Percentiles rank a stretch among this genome's conserved stretches.
These are phyloP conservation scores for Ilyonectria robusta DNA, from an alignment of 2,329 filamentous ascomycete species.

Conservation along the genomic window DNA sequence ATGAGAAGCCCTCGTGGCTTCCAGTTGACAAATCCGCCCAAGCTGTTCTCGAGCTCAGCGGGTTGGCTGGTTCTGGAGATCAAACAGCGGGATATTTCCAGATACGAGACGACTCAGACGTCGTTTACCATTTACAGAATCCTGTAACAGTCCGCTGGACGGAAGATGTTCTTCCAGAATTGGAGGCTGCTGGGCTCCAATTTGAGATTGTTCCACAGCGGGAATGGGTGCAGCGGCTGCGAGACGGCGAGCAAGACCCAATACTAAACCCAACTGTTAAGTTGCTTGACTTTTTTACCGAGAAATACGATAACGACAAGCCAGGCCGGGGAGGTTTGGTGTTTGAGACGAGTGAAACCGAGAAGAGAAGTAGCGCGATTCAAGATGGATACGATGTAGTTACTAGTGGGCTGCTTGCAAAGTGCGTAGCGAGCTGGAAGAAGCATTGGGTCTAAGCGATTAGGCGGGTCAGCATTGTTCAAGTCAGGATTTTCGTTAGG, in stretches of 20 bases:
- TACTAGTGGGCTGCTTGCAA: slow-evolving; percentile 15
- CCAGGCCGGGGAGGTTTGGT: slow-evolving; percentile 13
- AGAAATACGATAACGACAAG: slow-evolving; percentile 64
- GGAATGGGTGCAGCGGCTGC: slow-evolving; percentile 62
- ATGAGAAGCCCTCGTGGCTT: slow-evolving; percentile 57
- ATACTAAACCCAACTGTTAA: slow-evolving; percentile 65
- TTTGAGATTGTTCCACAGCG: slow-evolving; percentile 59
- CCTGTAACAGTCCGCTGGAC: slow-evolving; percentile 65
- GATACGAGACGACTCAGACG: slow-evolving; percentile 34
- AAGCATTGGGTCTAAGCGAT: slow-evolving; percentile 1
- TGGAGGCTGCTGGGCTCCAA: slow-evolving; percentile 60
- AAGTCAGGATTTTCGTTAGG: neutral
- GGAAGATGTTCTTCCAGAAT: slow-evolving; percentile 64
- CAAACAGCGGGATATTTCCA: slow-evolving; percentile 29
- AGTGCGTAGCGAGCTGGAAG: slow-evolving; percentile 20
- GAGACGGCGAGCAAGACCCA: slow-evolving; percentile 63
- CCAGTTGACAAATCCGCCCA: slow-evolving; percentile 55
- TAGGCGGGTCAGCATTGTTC: neutral
- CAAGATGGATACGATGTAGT: slow-evolving; percentile 19
- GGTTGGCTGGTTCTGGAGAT: slow-evolving; percentile 30
- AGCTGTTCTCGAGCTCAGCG: slow-evolving; percentile 52
- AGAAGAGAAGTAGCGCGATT: slow-evolving; percentile 18
- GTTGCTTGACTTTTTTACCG: slow-evolving; percentile 65
- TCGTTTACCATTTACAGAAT: slow-evolving; percentile 69
- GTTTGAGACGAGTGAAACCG: slow-evolving; percentile 13